Percentiles rank a stretch among this genome's conserved stretches.
Evolutionary conservation across 305 asterid species (phyloP).

Genomic region (Plantago coronopus): DNA sequence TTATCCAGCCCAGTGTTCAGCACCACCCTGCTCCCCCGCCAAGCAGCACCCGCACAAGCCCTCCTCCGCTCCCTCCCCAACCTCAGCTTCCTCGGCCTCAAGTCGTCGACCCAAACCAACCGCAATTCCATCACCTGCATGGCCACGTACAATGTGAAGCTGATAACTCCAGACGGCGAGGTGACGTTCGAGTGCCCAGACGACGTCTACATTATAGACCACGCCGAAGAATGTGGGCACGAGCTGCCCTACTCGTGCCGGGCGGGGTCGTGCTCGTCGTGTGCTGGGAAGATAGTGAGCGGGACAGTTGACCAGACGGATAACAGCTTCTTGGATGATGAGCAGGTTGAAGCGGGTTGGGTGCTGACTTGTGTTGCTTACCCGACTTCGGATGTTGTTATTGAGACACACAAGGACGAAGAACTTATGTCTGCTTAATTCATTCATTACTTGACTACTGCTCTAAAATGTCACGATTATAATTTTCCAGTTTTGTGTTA

Average conservation of each 20-base stretch:
- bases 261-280: slow-evolving; percentile 80
- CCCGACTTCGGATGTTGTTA: slow-evolving; percentile 48
- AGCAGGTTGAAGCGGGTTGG: slow-evolving; percentile 40
- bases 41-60: slow-evolving; percentile 22
- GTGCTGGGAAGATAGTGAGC: slow-evolving; percentile 54
- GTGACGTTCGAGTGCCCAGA: slow-evolving; percentile 33
- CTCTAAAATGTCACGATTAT: not conserved
- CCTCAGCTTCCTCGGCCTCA: slow-evolving; percentile 39
- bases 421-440: slow-evolving; percentile 34
- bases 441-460: not conserved
- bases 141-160: slow-evolving; percentile 67
- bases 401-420: slow-evolving; percentile 71
- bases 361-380: slow-evolving; percentile 70
- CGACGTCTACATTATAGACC: slow-evolving; percentile 58
- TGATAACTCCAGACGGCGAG: slow-evolving; percentile 49
- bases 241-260: slow-evolving; percentile 87
- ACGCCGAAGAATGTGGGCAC: slow-evolving; percentile 52
- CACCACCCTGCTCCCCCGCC: slow-evolving; percentile 51
- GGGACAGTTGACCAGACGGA: slow-evolving; percentile 77
- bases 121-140: slow-evolving; percentile 44
- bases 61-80: slow-evolving; percentile 26
- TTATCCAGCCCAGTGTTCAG: slow-evolving; percentile 48
- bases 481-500: slow-evolving; percentile 1
- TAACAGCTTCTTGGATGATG: slow-evolving; percentile 62
- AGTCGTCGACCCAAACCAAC: slow-evolving; percentile 15